These are phyloP conservation scores for Tuber umbilicatum DNA, from an alignment of 495 filamentous ascomycete genomes.

Conservation along the genomic window DNA sequence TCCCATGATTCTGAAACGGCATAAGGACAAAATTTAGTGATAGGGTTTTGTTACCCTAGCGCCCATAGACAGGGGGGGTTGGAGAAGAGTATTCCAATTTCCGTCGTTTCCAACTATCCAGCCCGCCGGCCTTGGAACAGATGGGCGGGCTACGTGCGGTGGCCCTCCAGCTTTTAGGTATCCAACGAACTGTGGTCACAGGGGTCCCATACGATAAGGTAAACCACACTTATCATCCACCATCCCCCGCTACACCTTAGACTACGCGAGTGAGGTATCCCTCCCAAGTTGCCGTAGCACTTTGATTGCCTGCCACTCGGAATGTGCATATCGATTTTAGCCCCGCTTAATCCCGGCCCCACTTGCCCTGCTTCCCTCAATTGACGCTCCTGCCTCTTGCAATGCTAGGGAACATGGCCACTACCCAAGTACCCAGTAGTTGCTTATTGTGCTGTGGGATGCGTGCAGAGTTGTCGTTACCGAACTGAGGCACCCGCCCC, in stretches of 20 bases:
- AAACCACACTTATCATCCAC: neutral
- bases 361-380: neutral
- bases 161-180: neutral
- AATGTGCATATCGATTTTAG: neutral
- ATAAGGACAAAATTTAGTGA: neutral
- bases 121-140: neutral
- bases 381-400: neutral
- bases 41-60: neutral
- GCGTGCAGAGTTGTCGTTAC: neutral
- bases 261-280: neutral
- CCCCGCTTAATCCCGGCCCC: neutral
- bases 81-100: neutral
- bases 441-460: neutral
- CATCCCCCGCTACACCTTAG: neutral
- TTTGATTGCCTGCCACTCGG: neutral
- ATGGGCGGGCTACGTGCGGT: neutral
- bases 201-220: neutral
- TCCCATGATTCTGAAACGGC: neutral
- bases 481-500: neutral
- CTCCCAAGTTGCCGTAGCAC: neutral
- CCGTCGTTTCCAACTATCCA: neutral
- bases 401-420: neutral
- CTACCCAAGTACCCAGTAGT: neutral
- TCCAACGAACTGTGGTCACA: neutral
- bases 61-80: neutral